Conservation (phyloP, 345 rosid genomes). For the Euphorbia lathyris region DNA sequence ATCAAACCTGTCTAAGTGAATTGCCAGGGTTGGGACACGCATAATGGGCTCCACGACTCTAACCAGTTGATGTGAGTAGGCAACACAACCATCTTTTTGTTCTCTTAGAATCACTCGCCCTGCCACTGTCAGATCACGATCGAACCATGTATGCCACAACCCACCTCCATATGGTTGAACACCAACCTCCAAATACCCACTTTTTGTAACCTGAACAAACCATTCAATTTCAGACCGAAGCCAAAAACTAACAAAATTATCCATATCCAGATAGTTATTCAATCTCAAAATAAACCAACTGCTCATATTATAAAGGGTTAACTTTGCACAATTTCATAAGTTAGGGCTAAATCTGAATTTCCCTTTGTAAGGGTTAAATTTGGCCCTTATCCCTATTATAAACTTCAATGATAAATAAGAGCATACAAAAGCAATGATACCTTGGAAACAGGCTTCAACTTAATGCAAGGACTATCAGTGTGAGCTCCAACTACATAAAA, state of each 20-base stretch:
- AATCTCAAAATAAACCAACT: background rate
- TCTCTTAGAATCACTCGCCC: constrained; percentile 77
- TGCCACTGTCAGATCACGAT: constrained; percentile 93
- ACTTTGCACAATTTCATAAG: too few relatives aligned
- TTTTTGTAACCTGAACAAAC: constrained; percentile 58
- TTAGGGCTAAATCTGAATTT: too few relatives aligned
- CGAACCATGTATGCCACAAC: constrained; percentile 97
- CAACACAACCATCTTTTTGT: constrained; percentile 50
- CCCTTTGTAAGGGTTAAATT: too few relatives aligned
- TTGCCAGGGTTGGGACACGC: constrained; percentile 93
- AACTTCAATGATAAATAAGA: too few relatives aligned
- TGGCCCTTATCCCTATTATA: too few relatives aligned
- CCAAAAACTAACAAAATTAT: background rate
- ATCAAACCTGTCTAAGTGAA: constrained; percentile 82
- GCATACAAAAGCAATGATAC: constrained; percentile 23
- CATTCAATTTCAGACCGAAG: constrained; percentile 13
- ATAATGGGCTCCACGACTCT: constrained; percentile 81
- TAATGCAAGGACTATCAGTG: constrained; percentile 94
- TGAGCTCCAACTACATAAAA: constrained; percentile 87
- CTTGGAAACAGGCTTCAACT: constrained; percentile 92
- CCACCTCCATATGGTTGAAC: constrained; percentile 96
- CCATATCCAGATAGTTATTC: too few relatives aligned
- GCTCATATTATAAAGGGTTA: background rate
- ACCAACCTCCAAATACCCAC: constrained; percentile 83
- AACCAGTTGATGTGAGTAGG: constrained; percentile 67